phyloP scores from a whole-genome alignment of 2,329 filamentous ascomycete species.

The Monascus ruber region DNA sequence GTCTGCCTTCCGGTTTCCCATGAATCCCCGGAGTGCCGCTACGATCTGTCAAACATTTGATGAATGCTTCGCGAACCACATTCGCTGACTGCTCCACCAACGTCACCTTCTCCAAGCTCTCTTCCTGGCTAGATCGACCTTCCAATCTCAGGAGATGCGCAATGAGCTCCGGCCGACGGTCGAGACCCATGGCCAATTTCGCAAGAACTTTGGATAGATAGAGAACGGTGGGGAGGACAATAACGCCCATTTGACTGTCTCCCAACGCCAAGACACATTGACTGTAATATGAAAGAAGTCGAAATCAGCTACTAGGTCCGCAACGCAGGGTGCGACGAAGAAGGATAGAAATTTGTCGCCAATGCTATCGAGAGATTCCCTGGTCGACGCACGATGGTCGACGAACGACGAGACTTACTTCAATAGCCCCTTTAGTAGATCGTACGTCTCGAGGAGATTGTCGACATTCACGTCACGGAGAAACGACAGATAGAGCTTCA shows the following conservation, averaged over 20 bases:
- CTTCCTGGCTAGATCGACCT: slow-evolving; percentile 38
- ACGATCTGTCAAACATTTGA: slow-evolving; percentile 74
- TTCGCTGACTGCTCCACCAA: slow-evolving; percentile 82
- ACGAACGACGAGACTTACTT: slow-evolving; percentile 45
- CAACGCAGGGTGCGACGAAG: not conserved
- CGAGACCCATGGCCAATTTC: slow-evolving; percentile 71
- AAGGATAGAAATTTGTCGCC: not conserved
- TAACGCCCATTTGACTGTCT: slow-evolving; percentile 64
- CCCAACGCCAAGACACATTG: slow-evolving; percentile 73
- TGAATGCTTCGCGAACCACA: slow-evolving; percentile 81
- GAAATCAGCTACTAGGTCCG: no score
- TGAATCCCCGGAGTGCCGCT: slow-evolving; percentile 49
- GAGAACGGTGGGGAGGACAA: slow-evolving; percentile 75
- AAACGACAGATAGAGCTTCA: slow-evolving; percentile 70
- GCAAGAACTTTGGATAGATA: slow-evolving; percentile 70
- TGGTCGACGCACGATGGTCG: not conserved
- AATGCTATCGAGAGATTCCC: no score
- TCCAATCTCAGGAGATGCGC: slow-evolving; percentile 44
- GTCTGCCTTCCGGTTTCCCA: slow-evolving; percentile 68
- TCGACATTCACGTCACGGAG: slow-evolving; percentile 69
- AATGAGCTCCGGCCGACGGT: slow-evolving; percentile 67
- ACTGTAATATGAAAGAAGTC: slow-evolving; percentile 31
- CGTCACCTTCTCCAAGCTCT: slow-evolving; percentile 60
- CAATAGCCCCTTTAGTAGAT: slow-evolving; percentile 59
- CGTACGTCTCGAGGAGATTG: slow-evolving; percentile 64